Evolutionary conservation across 2,329 filamentous ascomycete genomes (phyloP), one percentile per base, ranked within the genome.

Genomic region (Raffaelea ambrosiae): DNA sequence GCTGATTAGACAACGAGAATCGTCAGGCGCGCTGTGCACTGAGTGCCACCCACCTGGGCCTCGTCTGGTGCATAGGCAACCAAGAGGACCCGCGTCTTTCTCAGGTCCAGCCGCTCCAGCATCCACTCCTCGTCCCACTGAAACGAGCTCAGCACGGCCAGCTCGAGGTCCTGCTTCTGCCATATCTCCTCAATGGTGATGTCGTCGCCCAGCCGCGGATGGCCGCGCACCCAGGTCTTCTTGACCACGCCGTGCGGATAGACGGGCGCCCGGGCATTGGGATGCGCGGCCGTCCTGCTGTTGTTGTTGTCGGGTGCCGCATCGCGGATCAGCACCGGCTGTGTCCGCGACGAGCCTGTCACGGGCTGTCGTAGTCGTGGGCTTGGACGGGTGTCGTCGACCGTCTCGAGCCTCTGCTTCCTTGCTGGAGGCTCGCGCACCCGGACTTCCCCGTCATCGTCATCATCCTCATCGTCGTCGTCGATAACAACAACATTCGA

Each of bases 111-210:
- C 61, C 93, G 94, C 5, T 71, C 74, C 23, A 91, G 63, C 40
- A 93, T 63, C 87, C 88, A 96, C 23, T 84, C 76, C 14, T 84
- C 77, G 53, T 97, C 84, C 81, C 87, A 93, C 60, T 91, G 81
- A 56, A 86, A 97, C 0, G 91, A 87, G 56, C 89, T 95, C 5
- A 97, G 67, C 0, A 97, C 77, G 1, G 88, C 90, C 36, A 88
- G 77, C 44, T 86, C 71, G 9, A 97, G 70, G 13, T 82, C 74
- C 2, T 78, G 66, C 51, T 79, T 83, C 61, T 95, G 85, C 1
- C 96, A 65, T 0, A 96, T 77, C 61, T 96, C 89, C 58, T 95
- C 88, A 38, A 97, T 81, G 51, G 82, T 93, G 60, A 97, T 88
- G 53, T 95, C 88, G 52, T 89, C 76, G 4, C 69, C 70, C 0